Conservation (phyloP, 306 rosid genomes). For the Trichosanthes cucumerina region DNA sequence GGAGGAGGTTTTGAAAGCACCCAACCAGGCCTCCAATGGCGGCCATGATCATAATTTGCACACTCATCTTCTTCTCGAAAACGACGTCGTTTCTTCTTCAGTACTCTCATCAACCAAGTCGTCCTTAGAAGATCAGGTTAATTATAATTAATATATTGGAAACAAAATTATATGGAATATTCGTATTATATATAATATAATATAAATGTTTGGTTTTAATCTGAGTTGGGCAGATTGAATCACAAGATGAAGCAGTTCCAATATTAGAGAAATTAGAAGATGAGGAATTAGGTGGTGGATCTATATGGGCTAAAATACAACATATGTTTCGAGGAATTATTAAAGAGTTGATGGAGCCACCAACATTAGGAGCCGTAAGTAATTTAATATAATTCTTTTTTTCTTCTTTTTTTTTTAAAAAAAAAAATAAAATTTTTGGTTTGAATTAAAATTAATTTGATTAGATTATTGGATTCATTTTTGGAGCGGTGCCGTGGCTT, state of each 20-base stretch:
- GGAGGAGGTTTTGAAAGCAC: constrained; percentile 6
- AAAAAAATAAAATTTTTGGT: too few species aligned
- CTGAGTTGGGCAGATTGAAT: not conserved
- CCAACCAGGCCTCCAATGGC: constrained; percentile 29
- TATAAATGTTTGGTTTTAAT: too few species aligned
- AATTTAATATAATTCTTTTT: not conserved
- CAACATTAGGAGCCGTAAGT: constrained; percentile 74
- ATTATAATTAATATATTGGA: too few species aligned
- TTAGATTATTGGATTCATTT: constrained; percentile 60
- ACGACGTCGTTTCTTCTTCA: not conserved
- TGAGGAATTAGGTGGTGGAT: not conserved
- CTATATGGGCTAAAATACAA: constrained; percentile 24
- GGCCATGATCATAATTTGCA: constrained; percentile 11
- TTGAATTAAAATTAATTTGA: not conserved
- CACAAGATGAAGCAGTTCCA: not conserved
- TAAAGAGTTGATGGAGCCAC: constrained; percentile 66
- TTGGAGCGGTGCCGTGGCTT: constrained; percentile 57
- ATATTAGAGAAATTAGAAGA: not conserved
- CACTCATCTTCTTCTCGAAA: constrained; percentile 36
- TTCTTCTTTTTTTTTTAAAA: too few species aligned
- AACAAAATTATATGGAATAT: too few species aligned
- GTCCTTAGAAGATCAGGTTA: not conserved
- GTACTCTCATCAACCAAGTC: not conserved
- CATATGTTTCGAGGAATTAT: constrained; percentile 24
- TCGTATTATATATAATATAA: too few species aligned